Evolutionary conservation across 345 rosid genomes (phyloP), one percentile per base, ranked within the genome.

Genomic region (Ricinus communis): DNA sequence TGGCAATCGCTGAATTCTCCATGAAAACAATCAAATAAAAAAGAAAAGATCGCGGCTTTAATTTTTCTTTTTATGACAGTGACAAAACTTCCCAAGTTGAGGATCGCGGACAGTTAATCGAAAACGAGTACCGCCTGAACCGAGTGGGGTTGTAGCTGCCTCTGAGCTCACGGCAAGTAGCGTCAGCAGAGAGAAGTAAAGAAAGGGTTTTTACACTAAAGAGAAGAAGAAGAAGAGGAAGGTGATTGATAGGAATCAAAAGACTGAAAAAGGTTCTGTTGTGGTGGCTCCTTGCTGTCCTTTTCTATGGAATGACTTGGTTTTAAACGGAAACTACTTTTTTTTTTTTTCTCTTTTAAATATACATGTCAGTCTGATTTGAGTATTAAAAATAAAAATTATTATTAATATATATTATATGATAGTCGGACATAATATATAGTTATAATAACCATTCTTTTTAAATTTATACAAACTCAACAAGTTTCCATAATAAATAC

Each of bases 1-100:
- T 63, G 24, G 22, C 62, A 62, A 54, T 58, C n/a, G 62, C 43
- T 12, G 75, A 72, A 74, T 71, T 28, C 56, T 16, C 56, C 76
- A 73, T 73, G 28, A 18, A 8, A n/a, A 18, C 11, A 22, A 16
- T 60, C 27, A 13, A 43, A 62, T 62, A 14, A 52, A 40, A 33
- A 36, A 9, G 27, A 27, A 30, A 31, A 22, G 27, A 69, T 30
- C 52, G 25, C 16, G 50, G n/a, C 30, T 25, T 45, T 8, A 15
- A 60, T 45, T n/a, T n/a, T n/a, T n/a, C n/a, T n/a, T n/a, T n/a
- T n/a, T n/a, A n/a, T n/a, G n/a, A n/a, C n/a, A n/a, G n/a, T n/a
- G n/a, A n/a, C n/a, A n/a, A n/a, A n/a, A n/a, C n/a, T n/a, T n/a
- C n/a, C n/a, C n/a, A n/a, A n/a, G n/a, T n/a, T n/a, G n/a, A n/a